Base-by-base conservation (phyloP, 2,329 filamentous ascomycete genomes). In the Fusarium austroafricanum region DNA sequence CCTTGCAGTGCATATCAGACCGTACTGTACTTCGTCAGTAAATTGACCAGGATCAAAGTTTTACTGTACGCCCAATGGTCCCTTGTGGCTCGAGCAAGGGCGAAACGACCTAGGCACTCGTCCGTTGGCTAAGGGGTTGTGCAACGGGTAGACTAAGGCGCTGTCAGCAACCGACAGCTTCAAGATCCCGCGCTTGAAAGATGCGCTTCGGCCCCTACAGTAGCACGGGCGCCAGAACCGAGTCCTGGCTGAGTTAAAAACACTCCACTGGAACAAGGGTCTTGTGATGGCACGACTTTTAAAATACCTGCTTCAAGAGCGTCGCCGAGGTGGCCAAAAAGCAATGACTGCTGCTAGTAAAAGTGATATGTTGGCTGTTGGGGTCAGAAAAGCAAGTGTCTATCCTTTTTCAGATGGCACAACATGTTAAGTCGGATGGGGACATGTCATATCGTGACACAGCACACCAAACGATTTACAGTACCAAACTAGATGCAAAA, bases 21-120 rank as follows among this genome's bases (percentile, higher is more conserved):
- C 40, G 14, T 33, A 29, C 28, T 8, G 18, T 62, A 21, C 45
- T 51, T 45, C 35, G 38, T 50, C 20, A 33, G 10, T 23, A 29
- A 28, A 45, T 37, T 18, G 49, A n/a, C 50, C 43, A 40, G 52
- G 49, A 53, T 61, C 43, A 40, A 42, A 60, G 37, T n/a, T n/a
- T n/a, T n/a, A n/a, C 23, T 17, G 40, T 57, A 38, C 40, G 31
- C 42, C 53, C 52, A 53, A 33, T 46, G 45, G 55, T 44, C 42
- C 65, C 37, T 61, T 56, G 58, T 71, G 68, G 68, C 68, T 67
- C 65, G 58, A 40, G 39, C 14, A 40, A 42, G 61, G 61, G 57
- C 49, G 44, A 60, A 58, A 53, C 45, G 31, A 42, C 60, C 47
- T 37, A 61, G 49, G 49, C 20, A 70, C 45, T 35, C 39, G 35